Base-by-base conservation (phyloP, 441 rosid species). In the Syzygium malaccense region DNA sequence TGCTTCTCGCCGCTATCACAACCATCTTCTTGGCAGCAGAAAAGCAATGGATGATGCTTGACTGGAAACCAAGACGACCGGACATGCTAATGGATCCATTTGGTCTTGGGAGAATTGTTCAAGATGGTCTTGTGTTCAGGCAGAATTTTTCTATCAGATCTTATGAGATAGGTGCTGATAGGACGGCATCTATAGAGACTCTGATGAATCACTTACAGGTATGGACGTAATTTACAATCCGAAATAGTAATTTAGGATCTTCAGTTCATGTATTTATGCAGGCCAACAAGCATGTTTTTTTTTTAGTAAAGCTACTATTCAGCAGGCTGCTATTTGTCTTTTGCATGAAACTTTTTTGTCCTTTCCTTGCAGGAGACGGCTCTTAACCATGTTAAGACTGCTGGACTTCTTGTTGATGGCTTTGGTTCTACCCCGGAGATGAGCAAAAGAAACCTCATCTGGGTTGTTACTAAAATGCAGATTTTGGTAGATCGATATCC, bases 21-120 rank as follows among this genome's bases (percentile, higher is more conserved):
- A 98, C 99, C 3, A 90, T 97, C 79, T 98, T 98, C 92, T 92
- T 98, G 95, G 99, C 99, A 1, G 99, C 99, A 15, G 99, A 98
- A 93, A 98, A 98, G 91, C 99, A 98, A 92, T 98, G 99, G 99
- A 98, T 94, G 99, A 98, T 97, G 99, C 98, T 98, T 86, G 99
- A 98, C 80, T 96, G 99, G 99, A 97, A 98, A 92, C 98, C 99
- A 0, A 95, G 94, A 89, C 94, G 99, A 58, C 53, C 98, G 30
- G 99, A 98, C 89, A 93, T 96, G 98, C 92, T 96, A 20, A 91
- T 94, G 64, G 98, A 98, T 87, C 98, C 98, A 0, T 96, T 96
- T 55, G 98, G 97, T 51, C 80, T 96, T 20, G 99, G 99, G 85
- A 96, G 93, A 89, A 95, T 98, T 45, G 99, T 98, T 90, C 97